phyloP scores from a whole-genome alignment of 768 basidiomycete species.

The Daedaleopsis nitida region DNA sequence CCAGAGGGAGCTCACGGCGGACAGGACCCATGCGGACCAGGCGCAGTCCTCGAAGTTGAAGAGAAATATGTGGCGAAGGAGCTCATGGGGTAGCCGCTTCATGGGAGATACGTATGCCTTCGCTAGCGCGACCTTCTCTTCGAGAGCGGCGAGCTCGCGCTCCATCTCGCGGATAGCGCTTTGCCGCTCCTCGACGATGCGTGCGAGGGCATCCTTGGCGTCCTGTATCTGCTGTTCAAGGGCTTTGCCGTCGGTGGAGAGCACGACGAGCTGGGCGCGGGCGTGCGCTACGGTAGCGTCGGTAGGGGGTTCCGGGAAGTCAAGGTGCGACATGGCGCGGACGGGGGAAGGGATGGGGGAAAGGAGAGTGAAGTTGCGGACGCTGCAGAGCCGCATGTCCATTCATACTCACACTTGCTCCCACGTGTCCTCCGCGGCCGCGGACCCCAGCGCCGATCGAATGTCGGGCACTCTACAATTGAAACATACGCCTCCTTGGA shows the following conservation, averaged over 20 bases:
- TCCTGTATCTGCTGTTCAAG: slow-evolving; percentile 50
- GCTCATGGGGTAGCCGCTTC: slow-evolving; percentile 66
- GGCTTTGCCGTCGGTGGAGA: slow-evolving; percentile 28
- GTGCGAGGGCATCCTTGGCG: slow-evolving; percentile 58
- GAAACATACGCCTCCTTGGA: neutral
- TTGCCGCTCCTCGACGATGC: slow-evolving; percentile 58
- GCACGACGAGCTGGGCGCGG: slow-evolving; percentile 43
- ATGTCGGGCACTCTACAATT: neutral
- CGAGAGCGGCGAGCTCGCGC: slow-evolving; percentile 47
- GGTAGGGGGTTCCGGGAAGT: slow-evolving; percentile 62
- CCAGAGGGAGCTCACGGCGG: slow-evolving; percentile 71
- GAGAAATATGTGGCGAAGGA: slow-evolving; percentile 73
- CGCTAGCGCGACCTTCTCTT: slow-evolving; percentile 50
- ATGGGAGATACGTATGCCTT: slow-evolving; percentile 75
- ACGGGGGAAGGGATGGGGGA: neutral
- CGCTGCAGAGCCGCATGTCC: slow-evolving; percentile 9
- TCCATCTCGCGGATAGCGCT: slow-evolving; percentile 56
- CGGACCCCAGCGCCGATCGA: neutral
- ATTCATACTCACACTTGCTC: slow-evolving; percentile 1
- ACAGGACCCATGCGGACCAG: slow-evolving; percentile 76
- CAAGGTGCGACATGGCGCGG: slow-evolving; percentile 29
- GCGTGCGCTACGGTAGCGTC: slow-evolving; percentile 54
- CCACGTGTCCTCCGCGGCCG: neutral
- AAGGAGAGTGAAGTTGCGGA: neutral
- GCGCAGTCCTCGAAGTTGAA: slow-evolving; percentile 69